A percentile compares a stretch with the other conserved stretches of the same genome.
phyloP scores from a whole-genome alignment of 345 rosid species.

The Aquilaria malaccensis region DNA sequence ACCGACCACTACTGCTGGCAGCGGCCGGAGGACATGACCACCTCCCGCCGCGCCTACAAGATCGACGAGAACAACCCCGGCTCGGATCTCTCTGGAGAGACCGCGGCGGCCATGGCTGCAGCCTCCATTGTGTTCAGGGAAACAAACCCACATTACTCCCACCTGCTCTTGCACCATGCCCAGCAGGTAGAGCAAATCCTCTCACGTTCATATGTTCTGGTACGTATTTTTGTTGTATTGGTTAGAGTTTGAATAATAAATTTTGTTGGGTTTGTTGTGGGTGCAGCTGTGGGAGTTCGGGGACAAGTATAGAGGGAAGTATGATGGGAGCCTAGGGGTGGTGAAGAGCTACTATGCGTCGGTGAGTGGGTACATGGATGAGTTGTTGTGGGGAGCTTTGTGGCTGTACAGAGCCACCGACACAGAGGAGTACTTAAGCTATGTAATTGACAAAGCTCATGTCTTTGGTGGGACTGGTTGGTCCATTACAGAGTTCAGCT shows the following conservation, averaged over 20 bases:
- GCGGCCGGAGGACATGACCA: slow-evolving; percentile 97
- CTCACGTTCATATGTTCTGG: too few species aligned
- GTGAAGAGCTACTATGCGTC: slow-evolving; percentile 87
- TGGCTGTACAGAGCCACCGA: slow-evolving; percentile 97
- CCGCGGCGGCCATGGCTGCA: slow-evolving; percentile 93
- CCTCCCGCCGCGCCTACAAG: slow-evolving; percentile 79
- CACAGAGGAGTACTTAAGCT: slow-evolving; percentile 44
- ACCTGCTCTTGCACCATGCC: slow-evolving; percentile 89
- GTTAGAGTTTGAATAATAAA: neutral
- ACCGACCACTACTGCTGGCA: slow-evolving; percentile 99
- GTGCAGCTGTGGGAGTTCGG: slow-evolving; percentile 84
- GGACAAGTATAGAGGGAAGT: slow-evolving; percentile 68
- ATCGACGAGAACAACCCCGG: slow-evolving; percentile 85
- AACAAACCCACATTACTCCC: slow-evolving; percentile 77
- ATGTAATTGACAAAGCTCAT: slow-evolving; percentile 50
- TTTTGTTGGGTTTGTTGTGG: neutral
- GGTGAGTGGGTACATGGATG: slow-evolving; percentile 94
- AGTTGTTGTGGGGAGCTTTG: slow-evolving; percentile 90
- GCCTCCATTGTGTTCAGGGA: slow-evolving; percentile 74
- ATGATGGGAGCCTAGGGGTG: slow-evolving; percentile 61
- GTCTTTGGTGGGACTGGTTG: slow-evolving; percentile 75
- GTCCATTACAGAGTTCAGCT: slow-evolving; percentile 94
- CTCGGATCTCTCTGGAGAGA: slow-evolving; percentile 91
- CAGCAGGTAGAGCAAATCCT: slow-evolving; percentile 39
- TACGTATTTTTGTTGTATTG: too few species aligned